Base-by-base conservation (phyloP, 2,329 filamentous ascomycete species). In the Neofusicoccum sp. region DNA sequence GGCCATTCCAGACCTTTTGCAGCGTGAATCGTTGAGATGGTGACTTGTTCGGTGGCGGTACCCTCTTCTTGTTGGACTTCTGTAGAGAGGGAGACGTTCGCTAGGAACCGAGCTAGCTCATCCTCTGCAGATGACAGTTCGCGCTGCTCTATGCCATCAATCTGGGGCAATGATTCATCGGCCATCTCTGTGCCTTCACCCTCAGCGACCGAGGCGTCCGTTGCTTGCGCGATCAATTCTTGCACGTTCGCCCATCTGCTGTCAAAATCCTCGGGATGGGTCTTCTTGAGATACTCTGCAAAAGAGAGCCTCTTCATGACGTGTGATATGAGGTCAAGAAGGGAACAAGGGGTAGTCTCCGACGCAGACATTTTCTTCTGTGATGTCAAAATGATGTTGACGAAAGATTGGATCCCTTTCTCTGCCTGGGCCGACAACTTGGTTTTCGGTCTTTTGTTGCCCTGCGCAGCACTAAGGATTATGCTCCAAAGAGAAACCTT, bases 1-100 rank as follows among this genome's bases (percentile, higher is more conserved):
- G 93, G 93, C 95, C 95, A 99, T 73, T 99, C 93, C 1, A 99
- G 81, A 3, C 93, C 93, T 74, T 99, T 99, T 2, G 93, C 91
- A 0, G 93, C 92, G 71, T 99, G 93, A 9, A 99, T 97, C 0
- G 93, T 99, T 5, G 92, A 97, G 26, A 99, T 91, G 0, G 93
- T 97, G 20, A 98, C 85, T 66, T 90, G 81, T 1, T 78, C 83
- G 30, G 79, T 79, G 57, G 84, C 81, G 24, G 81, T 79, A 2
- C 82, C 80, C 2, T 84, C 80, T 8, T 85, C 82, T 26, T 86
- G 83, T 16, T 91, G 87, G 0, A 88, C 84, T 64, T 96, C 91
- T 0, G 91, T 88, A 2, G 91, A 89, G n/a, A 99, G 78, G 0
- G 91, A 87, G 9, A 97, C 88, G 67, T 96, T 97, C 9, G 91